phyloP scores from a whole-genome alignment of 2,329 filamentous ascomycete genomes.

The Rhexocercosporidium sp. region DNA sequence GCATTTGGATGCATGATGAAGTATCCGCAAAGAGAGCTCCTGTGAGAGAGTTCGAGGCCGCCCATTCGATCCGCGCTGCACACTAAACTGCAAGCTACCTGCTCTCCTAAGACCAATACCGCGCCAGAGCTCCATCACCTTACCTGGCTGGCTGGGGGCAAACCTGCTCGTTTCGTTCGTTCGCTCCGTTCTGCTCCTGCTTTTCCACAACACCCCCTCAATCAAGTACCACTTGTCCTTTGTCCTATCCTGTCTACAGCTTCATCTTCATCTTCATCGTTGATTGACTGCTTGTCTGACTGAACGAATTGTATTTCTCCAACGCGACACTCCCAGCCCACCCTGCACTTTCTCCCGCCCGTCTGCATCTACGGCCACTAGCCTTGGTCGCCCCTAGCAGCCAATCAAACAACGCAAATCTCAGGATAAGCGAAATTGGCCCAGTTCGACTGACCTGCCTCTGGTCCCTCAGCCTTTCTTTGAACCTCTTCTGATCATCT shows the following conservation, averaged over 20 bases:
- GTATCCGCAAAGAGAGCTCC: constrained; percentile 7
- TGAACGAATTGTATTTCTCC: constrained; percentile 1
- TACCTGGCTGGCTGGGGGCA: background rate
- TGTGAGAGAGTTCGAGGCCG: constrained; percentile 12
- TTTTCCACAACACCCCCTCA: background rate
- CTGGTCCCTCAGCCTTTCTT: constrained; percentile 24
- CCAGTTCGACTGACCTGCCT: constrained; percentile 13
- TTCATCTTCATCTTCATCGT: background rate
- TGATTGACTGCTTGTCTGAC: background rate
- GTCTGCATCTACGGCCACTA: background rate
- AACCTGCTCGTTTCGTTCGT: background rate
- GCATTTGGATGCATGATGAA: constrained; percentile 26
- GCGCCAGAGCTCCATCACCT: background rate
- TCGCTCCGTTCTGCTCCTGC: background rate
- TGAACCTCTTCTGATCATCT: constrained; percentile 19
- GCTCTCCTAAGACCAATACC: background rate
- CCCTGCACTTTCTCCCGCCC: background rate
- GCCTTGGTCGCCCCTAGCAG: background rate
- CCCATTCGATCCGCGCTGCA: background rate
- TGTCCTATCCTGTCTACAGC: background rate
- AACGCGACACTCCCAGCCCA: background rate
- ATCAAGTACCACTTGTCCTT: background rate
- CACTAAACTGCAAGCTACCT: background rate
- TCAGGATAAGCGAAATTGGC: background rate
- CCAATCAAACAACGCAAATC: constrained; percentile 1